Base-by-base conservation (phyloP, 2,329 filamentous ascomycete genomes). In the Cercospora sp. region DNA sequence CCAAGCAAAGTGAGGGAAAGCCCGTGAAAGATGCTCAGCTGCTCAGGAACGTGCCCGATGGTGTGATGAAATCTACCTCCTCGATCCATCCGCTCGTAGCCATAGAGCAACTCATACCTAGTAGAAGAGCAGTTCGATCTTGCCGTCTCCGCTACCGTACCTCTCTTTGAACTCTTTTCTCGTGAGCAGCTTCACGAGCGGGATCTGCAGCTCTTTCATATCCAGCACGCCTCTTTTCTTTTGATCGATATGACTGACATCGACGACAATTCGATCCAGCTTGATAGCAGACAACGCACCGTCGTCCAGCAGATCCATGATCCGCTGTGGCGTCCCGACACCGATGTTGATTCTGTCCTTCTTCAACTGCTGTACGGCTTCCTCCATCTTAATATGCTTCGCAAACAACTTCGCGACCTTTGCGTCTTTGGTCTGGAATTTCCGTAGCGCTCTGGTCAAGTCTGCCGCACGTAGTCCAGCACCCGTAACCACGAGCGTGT, bases 311-410 rank as follows among this genome's bases (percentile, higher is more conserved):
- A 99, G 81, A 74, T 97, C 94, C 63, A 88, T 89, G 48, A 99
- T 81, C 59, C 95, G 86, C 60, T 91, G 87, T 5, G 95, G 94
- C 5, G 95, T 99, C 3, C 95, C 95, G 13, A 97, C 92, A 2
- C 91, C 94, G 71, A 98, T 91, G 30, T 93, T 92, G 12, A 93
- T 92, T 69, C 84, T 85, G 63, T 83, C 83, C 70, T 84, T 86
- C 75, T 91, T 86, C 51, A 97, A 87, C 77, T 91, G 91, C 68
- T 90, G 85, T 63, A 94, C 88, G 36, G 94, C 91, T 75, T 98
- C 94, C 63, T 92, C 88, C 10, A 99, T 81, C 81, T 99, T 99
- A 83, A 99, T 97, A 79, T 99, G 95, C 80, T 99, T 99, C 33
- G 95, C 94, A 79, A 99, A 99, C 77, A 99, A 84, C 80, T 99